Evolutionary conservation across 2,329 filamentous ascomycete species (phyloP).

Genomic region (Zymoseptoria crescenta): DNA sequence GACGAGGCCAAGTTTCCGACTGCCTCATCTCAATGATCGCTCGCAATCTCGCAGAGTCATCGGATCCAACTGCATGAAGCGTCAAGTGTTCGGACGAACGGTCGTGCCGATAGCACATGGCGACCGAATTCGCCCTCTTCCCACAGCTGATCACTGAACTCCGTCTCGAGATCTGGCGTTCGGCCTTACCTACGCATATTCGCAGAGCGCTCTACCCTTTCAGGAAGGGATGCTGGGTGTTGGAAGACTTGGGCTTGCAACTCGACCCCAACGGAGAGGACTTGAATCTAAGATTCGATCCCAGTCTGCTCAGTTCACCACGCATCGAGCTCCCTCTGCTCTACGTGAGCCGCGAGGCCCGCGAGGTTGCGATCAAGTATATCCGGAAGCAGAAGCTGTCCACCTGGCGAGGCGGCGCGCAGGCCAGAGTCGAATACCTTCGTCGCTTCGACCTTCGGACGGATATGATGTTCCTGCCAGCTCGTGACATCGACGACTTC

Average conservation of each 20-base stretch:
- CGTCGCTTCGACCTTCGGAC: not conserved
- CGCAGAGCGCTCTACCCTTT: not conserved
- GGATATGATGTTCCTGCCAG: constrained; percentile 2
- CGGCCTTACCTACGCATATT: not conserved
- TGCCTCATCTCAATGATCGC: not conserved
- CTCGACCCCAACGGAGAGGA: constrained; percentile 4
- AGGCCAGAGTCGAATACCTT: not conserved
- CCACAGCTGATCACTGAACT: constrained; percentile 3
- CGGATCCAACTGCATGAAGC: no score
- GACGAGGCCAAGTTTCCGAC: not conserved
- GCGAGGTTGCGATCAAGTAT: constrained; percentile 1
- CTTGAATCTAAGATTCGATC: not conserved
- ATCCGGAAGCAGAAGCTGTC: not conserved
- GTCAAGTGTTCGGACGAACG: no score
- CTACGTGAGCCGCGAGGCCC: constrained; percentile 2
- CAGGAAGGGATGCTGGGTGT: not conserved
- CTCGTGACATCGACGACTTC: not conserved
- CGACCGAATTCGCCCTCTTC: constrained; percentile 2
- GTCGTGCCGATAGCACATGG: not conserved
- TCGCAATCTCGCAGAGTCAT: not conserved
- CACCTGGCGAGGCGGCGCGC: not conserved
- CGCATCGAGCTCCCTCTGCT: not conserved
- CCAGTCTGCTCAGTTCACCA: not conserved
- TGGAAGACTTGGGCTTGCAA: constrained; percentile 2
- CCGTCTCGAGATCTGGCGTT: not conserved